A percentile compares a stretch with the other conserved stretches of the same genome.
These are phyloP conservation scores for Lyophyllum atratum DNA, from an alignment of 768 basidiomycete species.

Conservation along the genomic window DNA sequence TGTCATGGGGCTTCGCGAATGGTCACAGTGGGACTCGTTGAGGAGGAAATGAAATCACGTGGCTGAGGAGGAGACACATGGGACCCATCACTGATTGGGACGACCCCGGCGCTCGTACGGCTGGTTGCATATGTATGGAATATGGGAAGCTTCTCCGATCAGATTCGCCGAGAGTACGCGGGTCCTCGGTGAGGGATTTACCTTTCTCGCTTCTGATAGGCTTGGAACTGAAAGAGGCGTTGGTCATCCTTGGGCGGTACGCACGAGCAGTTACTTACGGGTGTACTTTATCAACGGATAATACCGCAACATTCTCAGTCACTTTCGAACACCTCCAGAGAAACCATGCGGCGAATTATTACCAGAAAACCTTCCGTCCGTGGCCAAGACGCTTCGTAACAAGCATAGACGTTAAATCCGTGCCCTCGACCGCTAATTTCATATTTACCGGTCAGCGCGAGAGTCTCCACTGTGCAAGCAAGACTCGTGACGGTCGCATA, in stretches of 20 bases:
- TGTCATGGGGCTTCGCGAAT: not conserved
- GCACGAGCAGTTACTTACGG: too few relatives aligned
- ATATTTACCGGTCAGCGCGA: too few relatives aligned
- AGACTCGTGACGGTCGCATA: not conserved
- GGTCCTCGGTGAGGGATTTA: not conserved
- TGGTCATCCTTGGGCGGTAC: too few relatives aligned
- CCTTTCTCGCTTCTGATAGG: too few relatives aligned
- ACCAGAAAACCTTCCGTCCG: not conserved
- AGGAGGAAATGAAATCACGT: conserved; percentile 45
- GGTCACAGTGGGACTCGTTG: conserved; percentile 33
- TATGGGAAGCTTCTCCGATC: not conserved
- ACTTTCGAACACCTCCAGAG: not conserved
- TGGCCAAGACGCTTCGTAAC: not conserved
- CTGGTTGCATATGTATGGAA: too few relatives aligned
- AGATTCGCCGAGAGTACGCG: not conserved
- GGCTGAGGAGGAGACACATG: not conserved
- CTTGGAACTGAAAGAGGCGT: too few relatives aligned
- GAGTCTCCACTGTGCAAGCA: too few relatives aligned
- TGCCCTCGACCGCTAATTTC: not conserved
- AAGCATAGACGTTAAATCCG: not conserved
- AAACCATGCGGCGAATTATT: not conserved
- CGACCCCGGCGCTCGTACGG: too few relatives aligned
- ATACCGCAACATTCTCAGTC: not conserved
- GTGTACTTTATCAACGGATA: too few relatives aligned
- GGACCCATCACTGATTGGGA: not conserved